Evolutionary conservation across 768 basidiomycete species (phyloP).

Genomic region (Mycena albidolilacea): DNA sequence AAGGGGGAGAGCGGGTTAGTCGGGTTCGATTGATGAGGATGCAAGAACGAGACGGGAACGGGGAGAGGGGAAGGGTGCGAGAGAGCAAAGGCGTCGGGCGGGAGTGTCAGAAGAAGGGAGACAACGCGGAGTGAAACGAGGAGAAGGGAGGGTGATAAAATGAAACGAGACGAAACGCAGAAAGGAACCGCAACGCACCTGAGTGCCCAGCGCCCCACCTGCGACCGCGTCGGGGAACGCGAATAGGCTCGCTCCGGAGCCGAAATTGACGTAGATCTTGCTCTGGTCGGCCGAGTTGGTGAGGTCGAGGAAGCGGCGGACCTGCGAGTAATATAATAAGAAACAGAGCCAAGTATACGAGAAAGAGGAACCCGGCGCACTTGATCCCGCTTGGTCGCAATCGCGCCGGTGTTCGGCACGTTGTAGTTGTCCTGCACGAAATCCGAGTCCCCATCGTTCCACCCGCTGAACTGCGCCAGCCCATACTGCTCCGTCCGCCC

Average conservation of each 20-base stretch:
- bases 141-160: background rate
- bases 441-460: constrained; percentile 34
- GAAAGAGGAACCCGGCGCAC: constrained; percentile 6
- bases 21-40: too few relatives aligned
- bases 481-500: constrained; percentile 30
- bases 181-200: constrained; percentile 10
- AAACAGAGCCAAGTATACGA: background rate
- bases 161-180: background rate
- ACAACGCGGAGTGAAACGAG: background rate
- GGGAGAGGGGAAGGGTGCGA: background rate
- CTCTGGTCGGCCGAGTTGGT: constrained; percentile 29
- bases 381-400: constrained; percentile 38
- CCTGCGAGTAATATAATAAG: background rate
- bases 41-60: too few relatives aligned
- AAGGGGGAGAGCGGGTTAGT: too few relatives aligned
- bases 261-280: constrained; percentile 36
- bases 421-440: constrained; percentile 39
- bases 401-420: constrained; percentile 29
- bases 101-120: background rate
- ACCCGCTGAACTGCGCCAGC: constrained; percentile 35
- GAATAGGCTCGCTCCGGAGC: constrained; percentile 28
- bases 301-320: constrained; percentile 39
- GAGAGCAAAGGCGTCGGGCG: too few relatives aligned
- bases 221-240: constrained; percentile 32
- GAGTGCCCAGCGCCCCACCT: constrained; percentile 21